These are phyloP conservation scores for Linderina pennispora DNA, from an alignment of 192 early-diverging fungal species.

Conservation along the genomic window DNA sequence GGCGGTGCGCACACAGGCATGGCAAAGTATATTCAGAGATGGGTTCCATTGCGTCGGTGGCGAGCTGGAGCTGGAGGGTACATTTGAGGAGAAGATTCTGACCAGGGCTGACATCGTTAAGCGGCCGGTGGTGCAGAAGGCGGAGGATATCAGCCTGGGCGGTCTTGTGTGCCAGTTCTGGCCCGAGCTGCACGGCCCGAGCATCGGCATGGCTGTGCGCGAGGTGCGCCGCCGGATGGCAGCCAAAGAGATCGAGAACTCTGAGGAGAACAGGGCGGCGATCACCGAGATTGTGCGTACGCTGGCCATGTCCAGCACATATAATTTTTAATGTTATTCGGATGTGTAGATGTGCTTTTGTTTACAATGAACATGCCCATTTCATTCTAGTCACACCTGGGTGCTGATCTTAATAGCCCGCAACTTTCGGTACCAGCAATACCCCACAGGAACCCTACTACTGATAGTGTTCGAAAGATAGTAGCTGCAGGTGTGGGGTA, in stretches of 20 bases:
- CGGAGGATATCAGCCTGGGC: constrained; percentile 34
- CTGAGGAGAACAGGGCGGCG: constrained; percentile 14
- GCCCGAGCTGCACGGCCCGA: constrained; percentile 30
- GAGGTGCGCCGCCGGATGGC: constrained; percentile 17
- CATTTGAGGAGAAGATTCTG: constrained; percentile 19
- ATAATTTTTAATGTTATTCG: too few relatives aligned
- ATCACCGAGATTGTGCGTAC: constrained; percentile 23
- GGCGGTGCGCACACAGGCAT: too few relatives aligned
- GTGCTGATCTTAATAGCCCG: constrained; percentile 9
- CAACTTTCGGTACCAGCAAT: too few relatives aligned
- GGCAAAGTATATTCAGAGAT: constrained; percentile 16
- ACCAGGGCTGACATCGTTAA: constrained; percentile 27
- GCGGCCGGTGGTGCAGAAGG: constrained; percentile 2
- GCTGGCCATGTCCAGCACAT: too few relatives aligned
- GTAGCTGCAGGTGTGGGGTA: too few relatives aligned
- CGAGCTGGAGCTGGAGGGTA: constrained; percentile 18
- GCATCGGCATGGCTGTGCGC: constrained; percentile 24
- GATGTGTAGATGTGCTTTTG: not conserved
- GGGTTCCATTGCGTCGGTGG: constrained; percentile 24
- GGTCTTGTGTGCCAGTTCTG: constrained; percentile 28
- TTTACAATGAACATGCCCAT: constrained; percentile 14
- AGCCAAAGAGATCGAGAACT: constrained; percentile 21
- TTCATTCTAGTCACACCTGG: constrained; percentile 10
- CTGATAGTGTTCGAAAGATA: too few relatives aligned
- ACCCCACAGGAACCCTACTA: too few relatives aligned